Conservation (phyloP, 169 alveolate genomes). For the Babesia divergens region DNA sequence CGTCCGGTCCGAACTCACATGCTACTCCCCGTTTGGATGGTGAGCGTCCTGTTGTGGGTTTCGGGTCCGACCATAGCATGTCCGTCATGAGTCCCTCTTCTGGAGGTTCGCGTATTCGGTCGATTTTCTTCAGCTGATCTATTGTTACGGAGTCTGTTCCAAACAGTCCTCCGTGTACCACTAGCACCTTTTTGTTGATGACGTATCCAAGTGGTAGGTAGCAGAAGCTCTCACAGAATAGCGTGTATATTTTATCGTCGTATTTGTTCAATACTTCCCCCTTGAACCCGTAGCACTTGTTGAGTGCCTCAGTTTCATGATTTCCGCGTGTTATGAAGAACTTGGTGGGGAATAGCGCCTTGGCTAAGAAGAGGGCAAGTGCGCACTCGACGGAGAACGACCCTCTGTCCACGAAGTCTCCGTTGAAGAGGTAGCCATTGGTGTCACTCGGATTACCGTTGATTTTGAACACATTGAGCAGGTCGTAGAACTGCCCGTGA, state of each 20-base stretch:
- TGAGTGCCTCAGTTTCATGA: slow-evolving; percentile 97
- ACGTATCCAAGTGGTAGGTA: slow-evolving; percentile 96
- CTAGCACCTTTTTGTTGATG: slow-evolving; percentile 90
- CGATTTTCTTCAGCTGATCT: slow-evolving; percentile 87
- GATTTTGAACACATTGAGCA: slow-evolving; percentile 91
- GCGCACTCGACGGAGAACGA: slow-evolving; percentile 95
- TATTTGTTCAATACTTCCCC: slow-evolving; percentile 97
- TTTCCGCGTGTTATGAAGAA: slow-evolving; percentile 98
- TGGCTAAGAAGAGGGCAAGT: slow-evolving; percentile 84
- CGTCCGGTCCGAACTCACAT: slow-evolving; percentile 95
- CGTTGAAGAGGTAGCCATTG: slow-evolving; percentile 98
- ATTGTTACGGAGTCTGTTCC: slow-evolving; percentile 92
- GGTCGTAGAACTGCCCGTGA: slow-evolving; percentile 99
- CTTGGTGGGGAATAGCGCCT: slow-evolving; percentile 90
- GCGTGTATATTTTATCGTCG: slow-evolving; percentile 90
- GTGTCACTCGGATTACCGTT: slow-evolving; percentile 95
- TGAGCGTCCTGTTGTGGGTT: slow-evolving; percentile 90
- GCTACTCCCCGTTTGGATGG: slow-evolving; percentile 98
- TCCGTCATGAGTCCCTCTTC: slow-evolving; percentile 91
- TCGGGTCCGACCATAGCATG: slow-evolving; percentile 98
- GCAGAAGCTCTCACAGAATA: slow-evolving; percentile 91
- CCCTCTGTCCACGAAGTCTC: slow-evolving; percentile 99
- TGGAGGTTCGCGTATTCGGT: slow-evolving; percentile 94
- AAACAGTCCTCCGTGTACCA: slow-evolving; percentile 98
- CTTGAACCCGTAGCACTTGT: slow-evolving; percentile 97